phyloP scores from a whole-genome alignment of 192 early-diverging fungal species.

The Backusella tarrabulga region DNA sequence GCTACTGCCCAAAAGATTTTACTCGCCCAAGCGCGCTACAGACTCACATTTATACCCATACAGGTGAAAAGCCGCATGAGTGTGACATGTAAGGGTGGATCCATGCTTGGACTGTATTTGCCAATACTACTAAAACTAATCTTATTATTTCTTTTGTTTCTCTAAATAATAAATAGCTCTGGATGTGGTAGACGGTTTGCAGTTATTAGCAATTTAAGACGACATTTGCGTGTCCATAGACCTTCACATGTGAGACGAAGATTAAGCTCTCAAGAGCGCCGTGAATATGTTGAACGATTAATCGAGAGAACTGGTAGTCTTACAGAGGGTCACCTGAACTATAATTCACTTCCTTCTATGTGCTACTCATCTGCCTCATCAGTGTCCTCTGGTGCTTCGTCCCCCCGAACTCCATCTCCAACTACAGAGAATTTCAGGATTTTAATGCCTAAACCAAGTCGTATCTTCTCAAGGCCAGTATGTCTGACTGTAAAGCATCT shows the following conservation, averaged over 20 bases:
- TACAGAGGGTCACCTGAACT: background rate
- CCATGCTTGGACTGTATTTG: background rate
- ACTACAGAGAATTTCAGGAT: background rate
- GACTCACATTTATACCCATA: conserved; percentile 27
- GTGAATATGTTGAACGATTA: conserved; percentile 2
- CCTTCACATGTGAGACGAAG: background rate
- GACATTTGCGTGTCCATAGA: conserved; percentile 11
- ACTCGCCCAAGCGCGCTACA: conserved; percentile 20
- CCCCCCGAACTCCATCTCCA: background rate
- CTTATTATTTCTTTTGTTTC: background rate
- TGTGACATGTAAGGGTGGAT: conserved; percentile 19
- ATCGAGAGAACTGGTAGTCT: background rate
- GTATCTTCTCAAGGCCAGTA: background rate
- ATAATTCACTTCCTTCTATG: conserved; percentile 5
- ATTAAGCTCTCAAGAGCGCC: background rate
- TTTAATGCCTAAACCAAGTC: background rate
- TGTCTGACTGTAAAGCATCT: background rate
- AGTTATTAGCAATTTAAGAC: conserved; percentile 15
- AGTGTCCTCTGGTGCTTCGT: background rate
- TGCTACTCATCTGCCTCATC: conserved; percentile 7
- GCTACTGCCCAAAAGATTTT: conserved; percentile 15
- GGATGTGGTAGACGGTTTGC: conserved; percentile 13
- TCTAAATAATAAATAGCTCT: background rate
- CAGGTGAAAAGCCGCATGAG: conserved; percentile 27
- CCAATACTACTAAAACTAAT: background rate